Percentiles rank a stretch among this genome's conserved stretches.
phyloP scores from a whole-genome alignment of 345 rosid species.

The Eucalyptus pumila region DNA sequence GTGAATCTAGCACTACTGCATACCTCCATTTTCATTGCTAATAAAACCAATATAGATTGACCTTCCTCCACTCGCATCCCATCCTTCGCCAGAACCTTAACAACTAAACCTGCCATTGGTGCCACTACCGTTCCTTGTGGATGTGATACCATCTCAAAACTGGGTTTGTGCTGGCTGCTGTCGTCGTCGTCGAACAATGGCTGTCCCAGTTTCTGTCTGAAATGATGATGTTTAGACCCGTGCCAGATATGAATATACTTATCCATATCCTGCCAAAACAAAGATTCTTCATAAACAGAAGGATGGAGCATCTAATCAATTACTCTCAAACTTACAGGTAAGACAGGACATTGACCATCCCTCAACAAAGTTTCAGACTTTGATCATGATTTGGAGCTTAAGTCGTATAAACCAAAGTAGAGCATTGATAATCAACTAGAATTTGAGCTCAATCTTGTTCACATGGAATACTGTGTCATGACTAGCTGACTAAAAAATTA shows the following conservation, averaged over 20 bases:
- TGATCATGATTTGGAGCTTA: not conserved
- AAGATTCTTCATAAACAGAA: not conserved
- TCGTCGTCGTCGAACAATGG: slow-evolving; percentile 35
- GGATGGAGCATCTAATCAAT: not conserved
- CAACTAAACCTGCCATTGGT: slow-evolving; percentile 94
- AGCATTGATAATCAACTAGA: not conserved
- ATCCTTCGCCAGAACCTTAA: slow-evolving; percentile 71
- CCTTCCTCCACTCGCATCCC: slow-evolving; percentile 66
- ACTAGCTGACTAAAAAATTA: not conserved
- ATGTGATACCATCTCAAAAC: slow-evolving; percentile 31
- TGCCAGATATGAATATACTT: slow-evolving; percentile 74
- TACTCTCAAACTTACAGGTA: not conserved
- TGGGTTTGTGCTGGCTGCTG: slow-evolving; percentile 32
- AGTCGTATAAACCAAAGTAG: not conserved
- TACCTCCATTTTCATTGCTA: slow-evolving; percentile 99
- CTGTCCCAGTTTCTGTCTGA: slow-evolving; percentile 50
- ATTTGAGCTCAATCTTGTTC: not conserved
- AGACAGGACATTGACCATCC: not conserved
- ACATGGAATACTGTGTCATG: not conserved
- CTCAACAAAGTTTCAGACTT: not conserved
- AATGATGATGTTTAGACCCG: slow-evolving; percentile 52
- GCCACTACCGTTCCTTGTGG: slow-evolving; percentile 67
- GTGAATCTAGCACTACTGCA: not conserved
- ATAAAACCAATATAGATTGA: slow-evolving; percentile 70
- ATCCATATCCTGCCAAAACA: slow-evolving; percentile 37